Percentiles rank a stretch among this genome's conserved stretches.
phyloP scores from a whole-genome alignment of 495 filamentous ascomycete genomes.

The Tuber melanosporum region DNA sequence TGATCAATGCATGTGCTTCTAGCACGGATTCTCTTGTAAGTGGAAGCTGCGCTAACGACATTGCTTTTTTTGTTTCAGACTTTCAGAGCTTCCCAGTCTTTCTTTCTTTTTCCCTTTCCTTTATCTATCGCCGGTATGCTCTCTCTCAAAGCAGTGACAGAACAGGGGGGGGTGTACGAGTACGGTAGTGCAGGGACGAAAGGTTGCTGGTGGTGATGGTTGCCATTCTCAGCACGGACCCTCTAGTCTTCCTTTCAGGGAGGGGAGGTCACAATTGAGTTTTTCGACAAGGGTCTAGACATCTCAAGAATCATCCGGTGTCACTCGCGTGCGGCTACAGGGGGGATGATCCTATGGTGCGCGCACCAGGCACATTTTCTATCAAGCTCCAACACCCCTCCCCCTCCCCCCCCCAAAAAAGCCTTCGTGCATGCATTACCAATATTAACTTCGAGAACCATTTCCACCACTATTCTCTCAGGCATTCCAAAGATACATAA shows the following conservation, averaged over 20 bases:
- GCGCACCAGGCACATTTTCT: constrained; percentile 1
- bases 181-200: not conserved
- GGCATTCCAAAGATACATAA: not conserved
- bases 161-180: not conserved
- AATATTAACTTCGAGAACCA: not conserved
- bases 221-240: not conserved
- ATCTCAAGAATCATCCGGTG: not conserved
- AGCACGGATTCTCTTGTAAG: constrained; percentile 64
- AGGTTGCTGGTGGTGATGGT: not conserved
- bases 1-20: constrained; percentile 64
- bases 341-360: not conserved
- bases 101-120: not conserved
- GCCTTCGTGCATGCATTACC: not conserved
- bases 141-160: not conserved
- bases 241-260: not conserved
- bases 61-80: not conserved
- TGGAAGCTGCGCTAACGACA: constrained; percentile 48
- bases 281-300: not conserved
- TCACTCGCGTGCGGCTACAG: not conserved
- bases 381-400: not conserved
- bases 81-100: not conserved
- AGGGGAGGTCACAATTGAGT: not conserved
- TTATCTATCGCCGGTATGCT: not conserved
- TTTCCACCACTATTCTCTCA: not conserved
- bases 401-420: not conserved